Base-by-base conservation (phyloP, 306 rosid species). In the Abrus precatorius region DNA sequence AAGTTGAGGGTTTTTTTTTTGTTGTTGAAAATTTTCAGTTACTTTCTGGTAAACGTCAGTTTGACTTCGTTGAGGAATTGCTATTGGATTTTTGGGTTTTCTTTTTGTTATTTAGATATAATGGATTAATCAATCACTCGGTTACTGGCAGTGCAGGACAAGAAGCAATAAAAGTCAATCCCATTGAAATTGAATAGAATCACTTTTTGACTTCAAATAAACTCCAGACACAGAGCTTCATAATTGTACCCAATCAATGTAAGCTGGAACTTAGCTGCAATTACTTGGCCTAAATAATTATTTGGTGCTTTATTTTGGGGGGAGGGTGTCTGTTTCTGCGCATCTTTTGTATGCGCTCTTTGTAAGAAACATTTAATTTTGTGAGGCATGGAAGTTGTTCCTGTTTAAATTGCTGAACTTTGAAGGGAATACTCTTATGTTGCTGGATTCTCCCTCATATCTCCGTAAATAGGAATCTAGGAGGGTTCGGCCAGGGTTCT, bases 121-220 rank as follows among this genome's bases (percentile, higher is more conserved):
- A 40, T 87, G 27, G 69, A 54, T 56, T 75, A 9, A 82, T 81
- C 82, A 50, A 77, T 81, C 82, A 50, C 75, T 77, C 63, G 76
- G 72, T 50, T 84, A 47, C 78, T 78, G 88, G 74, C 83, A 90
- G 89, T 43, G 97, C 91, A n/a, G 94, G 83, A 78, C 88, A 88
- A 88, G 92, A 85, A 84, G 92, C 97, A 56, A 91, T 84, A 38
- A 74, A 80, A 72, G 88, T 59, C 74, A 80, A 76, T 65, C 88
- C 91, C 50, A 84, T 87, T 49, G 91, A 87, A 52, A 84, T 87
- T 49, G 91, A 87, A 52, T 70, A 86, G 85, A 73, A 67, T 60
- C 87, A 84, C 65, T 81, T 88, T 43, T 85, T 36, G 86, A 87
- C 62, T 89, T 87, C 83, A 83, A 78, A 85, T 78, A 86, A 80